These are phyloP conservation scores for Podila epigama DNA, from an alignment of 192 early-diverging fungal species.

Conservation along the genomic window DNA sequence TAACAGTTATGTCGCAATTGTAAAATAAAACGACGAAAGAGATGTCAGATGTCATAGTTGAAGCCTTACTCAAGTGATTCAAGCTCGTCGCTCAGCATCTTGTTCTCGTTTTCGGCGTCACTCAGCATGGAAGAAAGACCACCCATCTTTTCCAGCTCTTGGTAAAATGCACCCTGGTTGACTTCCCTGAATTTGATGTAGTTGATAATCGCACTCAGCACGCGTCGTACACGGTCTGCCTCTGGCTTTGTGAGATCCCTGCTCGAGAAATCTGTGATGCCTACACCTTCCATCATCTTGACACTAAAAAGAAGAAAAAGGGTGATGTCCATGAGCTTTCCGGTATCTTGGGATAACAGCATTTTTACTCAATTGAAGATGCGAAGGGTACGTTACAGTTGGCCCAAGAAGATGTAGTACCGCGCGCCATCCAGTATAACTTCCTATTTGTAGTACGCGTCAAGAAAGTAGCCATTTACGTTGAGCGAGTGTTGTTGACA, in stretches of 20 bases:
- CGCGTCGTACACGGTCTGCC: slow-evolving; percentile 64
- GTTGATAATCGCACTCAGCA: slow-evolving; percentile 88
- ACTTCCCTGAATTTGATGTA: slow-evolving; percentile 92
- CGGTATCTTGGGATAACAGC: too few species aligned
- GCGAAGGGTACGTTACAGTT: slow-evolving; percentile 15
- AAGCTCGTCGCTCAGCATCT: slow-evolving; percentile 8
- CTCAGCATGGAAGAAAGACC: slow-evolving; percentile 1
- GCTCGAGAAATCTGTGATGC: slow-evolving; percentile 77
- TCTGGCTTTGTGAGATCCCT: slow-evolving; percentile 85
- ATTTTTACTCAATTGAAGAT: neutral
- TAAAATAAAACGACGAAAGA: too few species aligned
- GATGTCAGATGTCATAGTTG: too few species aligned
- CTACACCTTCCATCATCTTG: slow-evolving; percentile 72
- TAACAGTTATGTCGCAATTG: too few species aligned
- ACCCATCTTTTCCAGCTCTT: slow-evolving; percentile 5
- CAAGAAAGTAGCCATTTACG: neutral
- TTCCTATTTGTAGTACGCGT: slow-evolving; percentile 10
- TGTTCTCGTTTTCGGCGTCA: slow-evolving; percentile 10
- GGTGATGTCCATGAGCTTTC: neutral
- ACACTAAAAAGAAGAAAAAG: slow-evolving; percentile 36
- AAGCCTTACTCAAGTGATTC: slow-evolving; percentile 8
- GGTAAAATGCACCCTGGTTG: slow-evolving; percentile 38
- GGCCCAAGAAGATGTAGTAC: slow-evolving; percentile 32
- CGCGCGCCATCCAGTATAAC: slow-evolving; percentile 18
- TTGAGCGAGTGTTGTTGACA: neutral